Evolutionary conservation across 192 early-diverging fungal genomes (phyloP), one percentile per base, ranked within the genome.

Genomic region (Coemansia aciculifera): DNA sequence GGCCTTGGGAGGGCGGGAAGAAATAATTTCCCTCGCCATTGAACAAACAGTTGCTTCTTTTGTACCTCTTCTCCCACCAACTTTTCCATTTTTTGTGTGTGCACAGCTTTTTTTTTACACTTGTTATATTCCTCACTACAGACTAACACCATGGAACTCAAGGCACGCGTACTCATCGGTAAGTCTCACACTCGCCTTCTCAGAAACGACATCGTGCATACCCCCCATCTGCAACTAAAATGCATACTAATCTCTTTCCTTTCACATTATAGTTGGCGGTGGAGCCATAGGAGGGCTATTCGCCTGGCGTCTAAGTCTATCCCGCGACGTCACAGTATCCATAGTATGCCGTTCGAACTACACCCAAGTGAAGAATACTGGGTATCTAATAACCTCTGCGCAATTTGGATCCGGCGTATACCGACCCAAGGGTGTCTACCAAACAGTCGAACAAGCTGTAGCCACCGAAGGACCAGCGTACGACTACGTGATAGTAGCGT

Each of bases 331-430:
- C 8, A 34, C 23, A 3, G 81, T 83, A 23, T 78, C 81, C 1
- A 40, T 78, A 0, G 72, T 83, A 0, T 83, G 81, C 21, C 76
- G 81, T 2, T 83, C 81, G 24, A 83, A 75, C 70, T 78, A 83
- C 77, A 21, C 49, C 0, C 61, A 65, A 54, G 68, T 75, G 8
- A 69, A 64, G 40, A 43, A 32, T 1, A 24, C 17, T 11, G 81
- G 81, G 0, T 78, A 75, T 49, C 63, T 60, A 9, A 67, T 83
- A 29, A 52, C 68, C 38, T 78, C 76, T 1, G 70, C 72, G 3
- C 75, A 75, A 49, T 83, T 75, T 34, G 81, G 81, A 11, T 42
- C 42, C 1, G 44, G 38, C 12, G 32, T 72, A 11, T 83, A 73
- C 64, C 61, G 64, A 3, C 81, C 81, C 2, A 40, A 61, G 21